A percentile compares a stretch with the other conserved stretches of the same genome.
phyloP scores from a whole-genome alignment of 108 stramenopile genomes.

The Cyclotella atomus region DNA sequence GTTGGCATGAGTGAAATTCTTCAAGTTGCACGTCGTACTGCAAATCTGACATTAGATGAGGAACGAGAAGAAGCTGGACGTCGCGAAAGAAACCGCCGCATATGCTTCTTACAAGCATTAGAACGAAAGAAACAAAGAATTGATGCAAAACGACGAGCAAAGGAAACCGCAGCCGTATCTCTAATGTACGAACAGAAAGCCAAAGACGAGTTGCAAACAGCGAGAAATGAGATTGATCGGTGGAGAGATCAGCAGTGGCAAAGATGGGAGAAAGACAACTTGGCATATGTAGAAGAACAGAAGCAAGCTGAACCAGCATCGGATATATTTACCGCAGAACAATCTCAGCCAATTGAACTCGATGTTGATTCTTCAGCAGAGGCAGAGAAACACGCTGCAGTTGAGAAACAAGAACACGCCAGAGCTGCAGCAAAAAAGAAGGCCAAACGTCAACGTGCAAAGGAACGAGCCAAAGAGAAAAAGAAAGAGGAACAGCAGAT shows the following conservation, averaged over 20 bases:
- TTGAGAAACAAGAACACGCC: constrained; percentile 22
- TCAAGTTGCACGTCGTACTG: constrained; percentile 22
- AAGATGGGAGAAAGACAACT: constrained; percentile 12
- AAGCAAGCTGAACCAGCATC: constrained; percentile 1
- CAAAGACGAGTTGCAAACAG: constrained; percentile 17
- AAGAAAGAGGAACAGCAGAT: constrained; percentile 36
- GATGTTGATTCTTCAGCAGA: not conserved
- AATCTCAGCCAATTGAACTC: not conserved
- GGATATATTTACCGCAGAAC: not conserved
- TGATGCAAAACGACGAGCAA: constrained; percentile 21
- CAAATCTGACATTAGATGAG: constrained; percentile 15
- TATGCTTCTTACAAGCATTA: constrained; percentile 18
- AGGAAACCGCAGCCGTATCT: not conserved
- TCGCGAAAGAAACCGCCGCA: constrained; percentile 9
- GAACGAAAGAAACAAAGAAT: constrained; percentile 32
- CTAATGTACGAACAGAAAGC: constrained; percentile 14
- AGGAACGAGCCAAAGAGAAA: constrained; percentile 53
- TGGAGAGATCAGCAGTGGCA: constrained; percentile 28
- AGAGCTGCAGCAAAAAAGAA: constrained; percentile 45
- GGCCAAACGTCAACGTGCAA: constrained; percentile 60
- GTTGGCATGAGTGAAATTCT: constrained; percentile 20
- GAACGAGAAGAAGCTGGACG: constrained; percentile 19
- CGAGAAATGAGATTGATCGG: constrained; percentile 33
- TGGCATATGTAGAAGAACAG: constrained; percentile 1
- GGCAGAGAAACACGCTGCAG: not conserved